These are phyloP conservation scores for Pelargonium myrrhifolium DNA, from an alignment of 441 rosid genomes.

Conservation along the genomic window DNA sequence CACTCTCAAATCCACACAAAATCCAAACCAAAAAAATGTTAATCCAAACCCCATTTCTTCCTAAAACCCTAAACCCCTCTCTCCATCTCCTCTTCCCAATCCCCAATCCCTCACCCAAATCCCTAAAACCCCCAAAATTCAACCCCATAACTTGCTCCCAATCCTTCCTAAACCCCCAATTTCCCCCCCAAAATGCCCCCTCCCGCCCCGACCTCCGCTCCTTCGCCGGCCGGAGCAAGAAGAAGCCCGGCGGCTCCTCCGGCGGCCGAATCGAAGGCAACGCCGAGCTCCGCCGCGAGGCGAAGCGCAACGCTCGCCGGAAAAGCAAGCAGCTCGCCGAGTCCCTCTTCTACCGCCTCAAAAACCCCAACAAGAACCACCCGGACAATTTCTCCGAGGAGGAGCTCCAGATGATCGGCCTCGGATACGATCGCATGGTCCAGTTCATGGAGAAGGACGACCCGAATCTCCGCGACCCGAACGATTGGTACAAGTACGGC, in stretches of 20 bases:
- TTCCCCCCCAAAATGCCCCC: slow-evolving; percentile 26
- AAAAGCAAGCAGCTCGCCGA: slow-evolving; percentile 44
- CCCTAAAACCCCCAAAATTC: slow-evolving; percentile 9
- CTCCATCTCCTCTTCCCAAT: slow-evolving; percentile 19
- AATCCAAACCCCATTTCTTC: slow-evolving; percentile 41
- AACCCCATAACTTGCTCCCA: neutral
- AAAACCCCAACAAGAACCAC: slow-evolving; percentile 48
- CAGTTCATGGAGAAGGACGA: slow-evolving; percentile 86
- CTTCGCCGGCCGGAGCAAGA: slow-evolving; percentile 82
- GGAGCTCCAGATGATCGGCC: slow-evolving; percentile 68
- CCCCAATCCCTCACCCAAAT: slow-evolving; percentile 14
- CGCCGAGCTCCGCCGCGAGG: slow-evolving; percentile 39
- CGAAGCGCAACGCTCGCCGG: slow-evolving; percentile 38
- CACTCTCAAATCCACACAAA: too few species aligned
- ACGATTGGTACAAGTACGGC: slow-evolving; percentile 88
- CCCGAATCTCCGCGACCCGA: slow-evolving; percentile 67
- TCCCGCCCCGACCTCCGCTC: slow-evolving; percentile 41
- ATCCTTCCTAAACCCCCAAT: slow-evolving; percentile 11
- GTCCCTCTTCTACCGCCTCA: slow-evolving; percentile 54
- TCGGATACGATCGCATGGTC: slow-evolving; percentile 83
- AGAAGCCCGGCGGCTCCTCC: slow-evolving; percentile 48
- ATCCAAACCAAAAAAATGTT: slow-evolving; percentile 18
- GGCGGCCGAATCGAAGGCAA: slow-evolving; percentile 54
- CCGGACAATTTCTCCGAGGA: slow-evolving; percentile 75
- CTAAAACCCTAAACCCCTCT: slow-evolving; percentile 69